phyloP scores from a whole-genome alignment of 129 eudicot genomes.

The Arctium minus region DNA sequence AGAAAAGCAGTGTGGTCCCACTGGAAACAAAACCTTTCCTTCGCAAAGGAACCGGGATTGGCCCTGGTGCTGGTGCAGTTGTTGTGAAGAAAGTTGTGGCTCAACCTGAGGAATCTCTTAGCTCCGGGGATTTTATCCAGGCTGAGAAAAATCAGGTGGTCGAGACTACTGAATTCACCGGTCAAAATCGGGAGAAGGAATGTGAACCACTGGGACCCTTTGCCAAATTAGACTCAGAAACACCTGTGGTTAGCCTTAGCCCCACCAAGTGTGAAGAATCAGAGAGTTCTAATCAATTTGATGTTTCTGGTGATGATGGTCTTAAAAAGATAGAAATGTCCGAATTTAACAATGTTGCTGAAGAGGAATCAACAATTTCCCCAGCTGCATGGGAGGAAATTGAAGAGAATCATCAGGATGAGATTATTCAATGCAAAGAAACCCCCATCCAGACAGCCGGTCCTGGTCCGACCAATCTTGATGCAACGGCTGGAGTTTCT shows the following conservation, averaged over 20 bases:
- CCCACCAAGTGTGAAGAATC: constrained; percentile 32
- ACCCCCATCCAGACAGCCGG: constrained; percentile 27
- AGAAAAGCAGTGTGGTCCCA: constrained; percentile 94
- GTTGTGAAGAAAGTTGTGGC: constrained; percentile 44
- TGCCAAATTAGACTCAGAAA: constrained; percentile 23
- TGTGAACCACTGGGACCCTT: constrained; percentile 23
- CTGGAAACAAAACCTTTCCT: constrained; percentile 83
- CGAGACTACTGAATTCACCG: constrained; percentile 32
- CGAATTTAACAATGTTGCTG: constrained; percentile 26
- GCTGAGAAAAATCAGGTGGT: constrained; percentile 34
- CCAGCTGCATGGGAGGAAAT: constrained; percentile 95
- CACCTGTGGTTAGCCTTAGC: constrained; percentile 25
- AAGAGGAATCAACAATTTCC: constrained; percentile 63
- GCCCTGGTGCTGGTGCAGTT: constrained; percentile 50
- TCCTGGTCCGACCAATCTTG: constrained; percentile 28
- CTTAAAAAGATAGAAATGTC: constrained; percentile 20
- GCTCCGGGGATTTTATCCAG: constrained; percentile 27
- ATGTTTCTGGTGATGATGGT: constrained; percentile 22
- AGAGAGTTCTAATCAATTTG: constrained; percentile 25
- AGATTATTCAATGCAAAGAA: constrained; percentile 41
- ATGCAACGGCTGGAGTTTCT: constrained; percentile 29
- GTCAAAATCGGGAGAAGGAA: constrained; percentile 37
- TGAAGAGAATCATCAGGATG: constrained; percentile 56
- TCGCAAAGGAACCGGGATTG: constrained; percentile 67
- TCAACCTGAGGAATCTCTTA: constrained; percentile 40